Percentiles rank a stretch among this genome's conserved stretches.
phyloP scores from a whole-genome alignment of 2,329 filamentous ascomycete species.

The Diplodia seriata region DNA sequence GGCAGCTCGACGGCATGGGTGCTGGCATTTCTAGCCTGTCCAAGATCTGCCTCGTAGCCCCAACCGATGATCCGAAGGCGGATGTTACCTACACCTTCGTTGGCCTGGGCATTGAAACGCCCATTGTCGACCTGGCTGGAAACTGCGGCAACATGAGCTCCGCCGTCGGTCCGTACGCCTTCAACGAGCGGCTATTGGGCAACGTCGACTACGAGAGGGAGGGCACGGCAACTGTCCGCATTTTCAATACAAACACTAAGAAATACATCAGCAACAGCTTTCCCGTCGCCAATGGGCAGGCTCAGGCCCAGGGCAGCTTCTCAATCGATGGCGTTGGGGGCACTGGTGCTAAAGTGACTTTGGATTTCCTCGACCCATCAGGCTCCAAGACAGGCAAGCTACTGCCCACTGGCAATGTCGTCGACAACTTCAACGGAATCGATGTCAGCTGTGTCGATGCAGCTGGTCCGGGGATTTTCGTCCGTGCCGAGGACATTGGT shows the following conservation, averaged over 20 bases:
- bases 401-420: constrained; percentile 64
- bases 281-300: constrained; percentile 56
- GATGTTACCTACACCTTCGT: constrained; percentile 77
- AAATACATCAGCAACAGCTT: constrained; percentile 69
- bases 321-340: constrained; percentile 70
- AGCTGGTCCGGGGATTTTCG: constrained; percentile 67
- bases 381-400: constrained; percentile 69
- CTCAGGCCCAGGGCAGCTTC: constrained; percentile 61
- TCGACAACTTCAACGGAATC: constrained; percentile 12
- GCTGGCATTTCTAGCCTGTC: constrained; percentile 72
- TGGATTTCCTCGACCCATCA: constrained; percentile 67
- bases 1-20: constrained; percentile 76
- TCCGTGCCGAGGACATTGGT: constrained; percentile 59
- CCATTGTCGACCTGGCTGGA: constrained; percentile 68
- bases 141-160: constrained; percentile 80
- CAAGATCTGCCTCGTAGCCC: constrained; percentile 72
- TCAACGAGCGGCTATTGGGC: constrained; percentile 18
- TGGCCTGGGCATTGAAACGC: constrained; percentile 68
- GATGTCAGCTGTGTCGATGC: constrained; percentile 64
- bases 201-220: constrained; percentile 39
- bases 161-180: constrained; percentile 69
- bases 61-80: constrained; percentile 55
- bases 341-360: constrained; percentile 61
- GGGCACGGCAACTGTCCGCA: constrained; percentile 59
- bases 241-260: constrained; percentile 74